Conservation (phyloP, 2,329 filamentous ascomycete genomes). For the Cercospora canescens region DNA sequence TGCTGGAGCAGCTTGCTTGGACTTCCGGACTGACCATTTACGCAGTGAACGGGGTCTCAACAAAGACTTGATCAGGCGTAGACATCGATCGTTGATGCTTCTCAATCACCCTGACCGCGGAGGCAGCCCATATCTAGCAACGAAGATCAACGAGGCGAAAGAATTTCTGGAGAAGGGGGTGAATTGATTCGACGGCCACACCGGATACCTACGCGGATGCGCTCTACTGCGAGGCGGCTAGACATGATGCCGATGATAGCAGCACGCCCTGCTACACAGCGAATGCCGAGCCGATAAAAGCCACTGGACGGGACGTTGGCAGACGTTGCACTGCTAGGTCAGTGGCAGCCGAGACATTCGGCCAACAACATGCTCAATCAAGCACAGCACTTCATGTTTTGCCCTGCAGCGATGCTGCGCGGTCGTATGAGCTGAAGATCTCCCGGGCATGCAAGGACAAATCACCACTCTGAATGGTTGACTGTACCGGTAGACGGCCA, state of each 20-base stretch:
- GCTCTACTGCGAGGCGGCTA: not conserved
- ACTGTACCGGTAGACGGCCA: not conserved
- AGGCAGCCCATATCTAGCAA: conserved; percentile 92
- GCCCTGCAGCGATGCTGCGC: not conserved
- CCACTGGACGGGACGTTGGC: not conserved
- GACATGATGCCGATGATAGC: not conserved
- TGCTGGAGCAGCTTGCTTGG: not conserved
- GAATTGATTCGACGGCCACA: not conserved
- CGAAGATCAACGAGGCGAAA: conserved; percentile 98
- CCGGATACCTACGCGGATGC: not conserved
- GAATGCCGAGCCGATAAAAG: not conserved
- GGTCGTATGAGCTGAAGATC: not conserved
- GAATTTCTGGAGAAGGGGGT: conserved; percentile 79
- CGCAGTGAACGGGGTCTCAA: conserved; percentile 79
- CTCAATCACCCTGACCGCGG: conserved; percentile 97
- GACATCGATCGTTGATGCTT: conserved; percentile 93
- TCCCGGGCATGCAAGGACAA: not conserved
- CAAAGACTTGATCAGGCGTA: conserved; percentile 93
- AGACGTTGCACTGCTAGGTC: not conserved
- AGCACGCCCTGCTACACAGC: not conserved
- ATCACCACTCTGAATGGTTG: not conserved
- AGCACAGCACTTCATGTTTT: not conserved
- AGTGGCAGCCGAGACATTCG: not conserved
- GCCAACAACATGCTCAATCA: not conserved
- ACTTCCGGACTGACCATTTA: not conserved